These are phyloP conservation scores for Syzygium oleosum DNA, from an alignment of 345 rosid species.

Conservation along the genomic window DNA sequence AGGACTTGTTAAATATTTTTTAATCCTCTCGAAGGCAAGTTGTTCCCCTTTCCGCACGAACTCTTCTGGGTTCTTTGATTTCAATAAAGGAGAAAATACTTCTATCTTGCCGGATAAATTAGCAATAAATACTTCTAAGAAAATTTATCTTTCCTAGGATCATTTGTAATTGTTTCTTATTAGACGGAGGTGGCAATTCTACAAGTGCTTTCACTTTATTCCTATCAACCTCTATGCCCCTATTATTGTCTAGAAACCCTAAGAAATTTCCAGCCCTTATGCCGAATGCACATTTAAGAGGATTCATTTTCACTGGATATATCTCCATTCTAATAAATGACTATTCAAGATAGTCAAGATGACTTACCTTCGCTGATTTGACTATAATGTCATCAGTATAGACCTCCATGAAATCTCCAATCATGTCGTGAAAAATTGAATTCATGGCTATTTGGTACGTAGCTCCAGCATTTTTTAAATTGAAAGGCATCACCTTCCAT, in stretches of 20 bases:
- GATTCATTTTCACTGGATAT: background rate
- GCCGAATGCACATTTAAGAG: background rate
- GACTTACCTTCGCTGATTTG: background rate
- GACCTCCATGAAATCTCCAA: background rate
- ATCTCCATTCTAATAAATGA: background rate
- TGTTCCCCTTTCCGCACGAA: background rate
- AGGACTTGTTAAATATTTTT: background rate
- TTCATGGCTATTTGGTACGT: too few species aligned
- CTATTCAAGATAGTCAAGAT: background rate
- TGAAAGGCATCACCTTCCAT: too few species aligned
- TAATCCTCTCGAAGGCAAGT: background rate
- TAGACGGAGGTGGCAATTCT: background rate
- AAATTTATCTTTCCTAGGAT: background rate
- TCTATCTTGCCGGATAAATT: background rate
- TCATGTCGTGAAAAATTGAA: too few species aligned
- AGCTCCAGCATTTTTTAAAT: too few species aligned
- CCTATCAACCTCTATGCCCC: background rate
- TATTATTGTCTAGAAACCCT: background rate
- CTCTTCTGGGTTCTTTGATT: background rate
- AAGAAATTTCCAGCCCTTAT: background rate
- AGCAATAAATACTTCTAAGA: background rate
- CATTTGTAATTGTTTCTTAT: background rate
- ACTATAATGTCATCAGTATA: background rate
- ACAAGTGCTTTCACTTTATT: background rate
- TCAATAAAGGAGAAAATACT: background rate